These are phyloP conservation scores for Tetrapisispora fleetii DNA, from an alignment of 805 yeast genomes.

Conservation along the genomic window DNA sequence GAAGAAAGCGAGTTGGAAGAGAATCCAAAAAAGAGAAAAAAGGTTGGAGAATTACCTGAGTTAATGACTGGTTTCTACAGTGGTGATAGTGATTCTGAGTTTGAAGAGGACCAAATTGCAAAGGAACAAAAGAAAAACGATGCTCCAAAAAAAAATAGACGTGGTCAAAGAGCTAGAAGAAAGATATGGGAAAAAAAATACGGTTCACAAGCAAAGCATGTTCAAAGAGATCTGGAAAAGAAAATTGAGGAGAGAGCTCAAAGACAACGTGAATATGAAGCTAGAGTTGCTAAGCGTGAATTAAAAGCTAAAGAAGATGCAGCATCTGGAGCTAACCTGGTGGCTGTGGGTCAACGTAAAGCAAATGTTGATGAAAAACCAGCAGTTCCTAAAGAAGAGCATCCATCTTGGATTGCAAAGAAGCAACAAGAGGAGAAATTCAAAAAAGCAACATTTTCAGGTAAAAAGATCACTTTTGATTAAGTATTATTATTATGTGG, in stretches of 20 bases:
- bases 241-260: slow-evolving; percentile 45
- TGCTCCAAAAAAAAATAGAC: slow-evolving; percentile 65
- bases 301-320: slow-evolving; percentile 36
- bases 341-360: slow-evolving; percentile 8
- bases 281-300: slow-evolving; percentile 58
- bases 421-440: slow-evolving; percentile 56
- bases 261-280: slow-evolving; percentile 59
- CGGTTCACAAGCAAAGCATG: slow-evolving; percentile 77
- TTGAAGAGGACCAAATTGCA: slow-evolving; percentile 43
- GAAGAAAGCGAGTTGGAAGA: slow-evolving; percentile 35
- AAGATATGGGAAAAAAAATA: slow-evolving; percentile 91
- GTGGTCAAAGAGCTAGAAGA: slow-evolving; percentile 96
- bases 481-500: slow-evolving; percentile 9
- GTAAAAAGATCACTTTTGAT: slow-evolving; percentile 78
- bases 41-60: slow-evolving; percentile 45
- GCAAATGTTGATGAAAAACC: slow-evolving; percentile 4
- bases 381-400: slow-evolving; percentile 28
- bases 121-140: slow-evolving; percentile 26
- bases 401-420: slow-evolving; percentile 99
- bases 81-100: slow-evolving; percentile 52
- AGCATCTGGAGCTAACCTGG: slow-evolving; percentile 18
- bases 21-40: slow-evolving; percentile 17
- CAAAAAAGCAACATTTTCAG: slow-evolving; percentile 59
- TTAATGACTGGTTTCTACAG: slow-evolving; percentile 75
- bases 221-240: slow-evolving; percentile 53